These are phyloP conservation scores for Amesomyces nigricolor DNA, from an alignment of 2,329 filamentous ascomycete genomes.

Conservation along the genomic window DNA sequence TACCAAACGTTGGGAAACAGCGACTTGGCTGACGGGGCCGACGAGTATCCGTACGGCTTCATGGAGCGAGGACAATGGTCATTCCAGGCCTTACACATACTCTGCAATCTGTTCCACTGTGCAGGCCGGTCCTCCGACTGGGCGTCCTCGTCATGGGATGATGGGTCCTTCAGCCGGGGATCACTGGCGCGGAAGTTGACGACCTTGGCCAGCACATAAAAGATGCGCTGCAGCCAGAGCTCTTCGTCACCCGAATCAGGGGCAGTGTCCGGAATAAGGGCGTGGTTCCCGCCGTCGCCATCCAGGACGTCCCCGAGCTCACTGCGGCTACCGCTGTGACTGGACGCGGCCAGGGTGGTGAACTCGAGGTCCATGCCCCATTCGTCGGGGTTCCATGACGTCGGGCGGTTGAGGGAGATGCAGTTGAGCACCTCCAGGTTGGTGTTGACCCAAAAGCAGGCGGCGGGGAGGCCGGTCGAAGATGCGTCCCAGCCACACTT, in stretches of 20 bases:
- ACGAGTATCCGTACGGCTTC: slow-evolving; percentile 75
- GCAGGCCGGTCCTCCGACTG: slow-evolving; percentile 58
- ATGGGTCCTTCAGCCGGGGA: slow-evolving; percentile 54
- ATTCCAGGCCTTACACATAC: slow-evolving; percentile 80
- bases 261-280: slow-evolving; percentile 44
- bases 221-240: slow-evolving; percentile 79
- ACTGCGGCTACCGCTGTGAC: slow-evolving; percentile 17
- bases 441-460: slow-evolving; percentile 93
- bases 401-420: slow-evolving; percentile 78
- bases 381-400: slow-evolving; percentile 82
- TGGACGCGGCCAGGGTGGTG: slow-evolving; percentile 15
- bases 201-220: slow-evolving; percentile 83
- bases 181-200: slow-evolving; percentile 75
- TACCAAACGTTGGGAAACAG: slow-evolving; percentile 83
- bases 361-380: slow-evolving; percentile 85
- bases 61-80: slow-evolving; percentile 74
- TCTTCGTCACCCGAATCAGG: slow-evolving; percentile 58
- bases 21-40: slow-evolving; percentile 65
- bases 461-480: slow-evolving; percentile 71
- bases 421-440: slow-evolving; percentile 87
- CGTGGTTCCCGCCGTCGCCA: background rate
- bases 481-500: slow-evolving; percentile 85
- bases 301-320: slow-evolving; percentile 12
- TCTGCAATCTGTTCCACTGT: slow-evolving; percentile 76
- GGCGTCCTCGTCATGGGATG: slow-evolving; percentile 57